Evolutionary conservation across 1,284 basidiomycete species (phyloP), one percentile per base, ranked within the genome.

Genomic region (Phaffia rhodozyma): DNA sequence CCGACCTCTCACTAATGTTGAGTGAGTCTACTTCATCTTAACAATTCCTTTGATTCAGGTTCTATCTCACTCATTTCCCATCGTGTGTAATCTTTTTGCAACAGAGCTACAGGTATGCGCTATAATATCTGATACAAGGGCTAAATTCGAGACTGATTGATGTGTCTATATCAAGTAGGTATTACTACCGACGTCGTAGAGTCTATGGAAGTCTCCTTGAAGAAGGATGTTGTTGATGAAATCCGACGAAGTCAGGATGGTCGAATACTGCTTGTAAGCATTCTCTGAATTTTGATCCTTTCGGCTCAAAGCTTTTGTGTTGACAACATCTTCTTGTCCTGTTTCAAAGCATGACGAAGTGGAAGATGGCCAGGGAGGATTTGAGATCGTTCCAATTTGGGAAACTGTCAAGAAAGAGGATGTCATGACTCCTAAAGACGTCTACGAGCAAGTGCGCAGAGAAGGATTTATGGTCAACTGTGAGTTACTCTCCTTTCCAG

Each of bases 181-280:
- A 87, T 99, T 1, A 91, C 91, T 0, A 94, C 92, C 0, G 81
- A 82, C 2, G 86, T 91, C 13, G 96, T 99, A 1, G 96, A 98
- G 74, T 80, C 82, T 25, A 97, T 98, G 89, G 96, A 99, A 69
- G 75, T 82, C 52, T 85, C 80, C 66, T 84, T 99, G 71, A 97
- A 98, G 78, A 81, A 82, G 55, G 96, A 99, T 71, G 84, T 98
- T 20, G 77, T 97, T 25, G 79, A 81, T 2, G 96, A 98, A 75
- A 80, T 93, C 32, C 78, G 80, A 55, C 34, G n/a, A 29, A 66
- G 52, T 18, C 76, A 79, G 60, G 77, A 82, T 32, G 92, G 93
- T 2, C 84, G 90, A 34, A 84, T 99, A 48, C 78, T 99, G 4
- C 80, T 94, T 1, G 38, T 43, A 43, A 43, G 38, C 38, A 43